Conservation (phyloP, 1,284 basidiomycete genomes). For the Austroboletus niveus region DNA sequence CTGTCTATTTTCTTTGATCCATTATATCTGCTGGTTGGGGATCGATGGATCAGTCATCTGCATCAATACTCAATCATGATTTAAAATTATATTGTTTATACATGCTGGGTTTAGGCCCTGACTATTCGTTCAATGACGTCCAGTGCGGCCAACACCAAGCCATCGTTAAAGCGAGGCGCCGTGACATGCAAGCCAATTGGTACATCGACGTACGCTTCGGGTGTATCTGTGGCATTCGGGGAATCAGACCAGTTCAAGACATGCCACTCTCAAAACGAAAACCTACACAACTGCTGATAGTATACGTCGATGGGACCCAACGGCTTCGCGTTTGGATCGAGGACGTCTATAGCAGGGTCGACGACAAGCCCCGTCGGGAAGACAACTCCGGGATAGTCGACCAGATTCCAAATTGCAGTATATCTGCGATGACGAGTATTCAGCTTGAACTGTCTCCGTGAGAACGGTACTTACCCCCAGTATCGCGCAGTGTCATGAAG, state of each 20-base stretch:
- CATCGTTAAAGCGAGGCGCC: conserved; percentile 21
- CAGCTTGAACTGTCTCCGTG: background rate
- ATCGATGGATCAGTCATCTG: too few species aligned
- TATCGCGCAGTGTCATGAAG: background rate
- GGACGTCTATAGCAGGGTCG: background rate
- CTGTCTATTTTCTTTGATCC: too few species aligned
- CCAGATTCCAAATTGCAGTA: conserved; percentile 28
- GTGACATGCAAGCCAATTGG: conserved; percentile 24
- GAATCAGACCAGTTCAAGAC: background rate
- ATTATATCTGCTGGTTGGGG: too few species aligned
- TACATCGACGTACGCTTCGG: conserved; percentile 7
- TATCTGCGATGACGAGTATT: conserved; percentile 8
- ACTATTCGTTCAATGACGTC: conserved; percentile 13
- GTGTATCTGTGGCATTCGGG: conserved; percentile 18
- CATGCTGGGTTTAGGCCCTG: background rate
- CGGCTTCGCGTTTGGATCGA: conserved; percentile 1
- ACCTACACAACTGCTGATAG: conserved; percentile 19
- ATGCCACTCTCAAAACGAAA: background rate
- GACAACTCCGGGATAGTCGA: conserved; percentile 6
- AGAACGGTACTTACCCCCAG: background rate
- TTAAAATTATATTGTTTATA: too few species aligned
- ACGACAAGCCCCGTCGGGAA: background rate
- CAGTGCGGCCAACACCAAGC: conserved; percentile 23
- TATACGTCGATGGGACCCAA: conserved; percentile 19
- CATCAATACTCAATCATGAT: too few species aligned